Evolutionary conservation across 2,329 filamentous ascomycete species (phyloP).

Genomic region (Corniculantispora saksenae): DNA sequence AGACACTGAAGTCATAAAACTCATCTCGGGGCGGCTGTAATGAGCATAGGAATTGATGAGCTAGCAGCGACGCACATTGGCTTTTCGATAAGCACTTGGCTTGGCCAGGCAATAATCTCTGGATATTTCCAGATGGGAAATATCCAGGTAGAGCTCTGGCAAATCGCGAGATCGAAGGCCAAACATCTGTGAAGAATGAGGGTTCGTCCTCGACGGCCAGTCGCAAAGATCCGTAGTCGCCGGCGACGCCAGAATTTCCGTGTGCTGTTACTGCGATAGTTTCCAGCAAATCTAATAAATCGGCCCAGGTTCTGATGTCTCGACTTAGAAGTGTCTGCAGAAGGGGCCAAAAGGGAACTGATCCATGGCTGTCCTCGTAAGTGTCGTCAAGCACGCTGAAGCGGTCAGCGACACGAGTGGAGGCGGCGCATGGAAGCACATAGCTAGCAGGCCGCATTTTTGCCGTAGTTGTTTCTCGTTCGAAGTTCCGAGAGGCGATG

Average conservation of each 20-base stretch:
- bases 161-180: conserved; percentile 28
- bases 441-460: neutral
- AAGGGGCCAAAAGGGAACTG: conserved; percentile 30
- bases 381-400: conserved; percentile 30
- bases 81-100: conserved; percentile 26
- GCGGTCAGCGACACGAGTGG: conserved; percentile 29
- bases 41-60: conserved; percentile 35
- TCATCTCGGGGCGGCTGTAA: conserved; percentile 27
- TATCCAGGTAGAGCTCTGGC: conserved; percentile 25
- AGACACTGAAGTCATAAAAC: conserved; percentile 36
- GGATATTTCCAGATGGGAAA: conserved; percentile 26
- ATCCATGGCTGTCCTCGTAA: conserved; percentile 28
- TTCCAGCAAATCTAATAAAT: conserved; percentile 31
- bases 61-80: conserved; percentile 32
- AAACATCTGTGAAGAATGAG: conserved; percentile 22
- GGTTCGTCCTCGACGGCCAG: conserved; percentile 10
- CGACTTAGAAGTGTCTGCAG: conserved; percentile 26
- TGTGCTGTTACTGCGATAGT: conserved; percentile 28
- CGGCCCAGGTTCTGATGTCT: conserved; percentile 11
- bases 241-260: conserved; percentile 22
- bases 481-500: neutral
- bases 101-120: conserved; percentile 21
- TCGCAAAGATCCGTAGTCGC: conserved; percentile 27
- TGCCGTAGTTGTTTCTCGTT: neutral
- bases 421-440: conserved; percentile 20